phyloP scores from a whole-genome alignment of 2,329 filamentous ascomycete species.

The Ophiostoma sp. region DNA sequence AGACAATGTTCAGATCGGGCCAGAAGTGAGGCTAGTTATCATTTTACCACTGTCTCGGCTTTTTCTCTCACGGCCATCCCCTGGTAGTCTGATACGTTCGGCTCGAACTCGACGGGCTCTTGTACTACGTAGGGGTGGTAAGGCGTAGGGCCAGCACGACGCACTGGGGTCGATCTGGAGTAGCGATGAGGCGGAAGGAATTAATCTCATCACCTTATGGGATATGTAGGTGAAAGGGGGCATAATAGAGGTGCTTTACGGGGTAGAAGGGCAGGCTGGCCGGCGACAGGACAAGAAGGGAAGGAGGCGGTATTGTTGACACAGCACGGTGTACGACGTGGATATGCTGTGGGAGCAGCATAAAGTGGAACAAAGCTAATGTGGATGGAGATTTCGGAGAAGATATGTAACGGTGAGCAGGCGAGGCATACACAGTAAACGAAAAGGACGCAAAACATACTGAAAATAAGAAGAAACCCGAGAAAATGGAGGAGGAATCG shows the following conservation, averaged over 20 bases:
- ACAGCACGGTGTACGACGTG: not conserved
- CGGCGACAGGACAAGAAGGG: not conserved
- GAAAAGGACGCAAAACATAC: not conserved
- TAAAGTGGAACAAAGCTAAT: constrained; percentile 1
- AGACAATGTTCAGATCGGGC: not conserved
- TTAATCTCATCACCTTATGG: not conserved
- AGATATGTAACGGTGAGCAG: not conserved
- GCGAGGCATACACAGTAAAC: not conserved
- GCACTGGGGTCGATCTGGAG: not conserved
- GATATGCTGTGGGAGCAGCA: not conserved
- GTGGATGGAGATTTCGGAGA: not conserved
- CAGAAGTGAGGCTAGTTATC: not conserved
- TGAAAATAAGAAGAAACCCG: too few relatives aligned
- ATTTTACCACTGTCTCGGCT: not conserved
- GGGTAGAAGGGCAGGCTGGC: not conserved
- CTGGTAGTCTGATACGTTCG: too few relatives aligned
- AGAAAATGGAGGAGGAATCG: not conserved
- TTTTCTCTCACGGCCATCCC: not conserved
- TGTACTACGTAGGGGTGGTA: not conserved
- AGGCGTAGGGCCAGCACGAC: constrained; percentile 9
- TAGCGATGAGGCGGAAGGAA: not conserved
- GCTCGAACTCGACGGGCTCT: not conserved
- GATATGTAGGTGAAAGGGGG: not conserved
- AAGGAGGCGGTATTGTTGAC: not conserved
- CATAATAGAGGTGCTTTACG: not conserved